Evolutionary conservation across 75 land plant species (phyloP).

Genomic region (Pseudotsuga menziesii): DNA sequence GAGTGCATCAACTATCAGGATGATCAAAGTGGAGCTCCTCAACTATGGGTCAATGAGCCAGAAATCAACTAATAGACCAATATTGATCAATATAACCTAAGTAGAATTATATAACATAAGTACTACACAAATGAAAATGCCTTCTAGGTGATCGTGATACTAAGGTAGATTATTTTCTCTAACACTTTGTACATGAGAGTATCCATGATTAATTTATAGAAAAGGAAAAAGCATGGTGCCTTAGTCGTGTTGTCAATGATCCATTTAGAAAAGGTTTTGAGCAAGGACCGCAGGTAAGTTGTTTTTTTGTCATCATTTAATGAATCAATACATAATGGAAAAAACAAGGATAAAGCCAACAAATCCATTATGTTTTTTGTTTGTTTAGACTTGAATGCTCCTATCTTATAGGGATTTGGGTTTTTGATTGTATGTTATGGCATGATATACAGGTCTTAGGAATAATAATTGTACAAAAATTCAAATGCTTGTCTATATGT

Average conservation of each 20-base stretch:
- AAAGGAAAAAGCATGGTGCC: slow-evolving; percentile 36
- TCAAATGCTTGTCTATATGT: too few relatives aligned
- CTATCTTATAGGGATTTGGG: too few relatives aligned
- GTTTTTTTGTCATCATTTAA: neutral
- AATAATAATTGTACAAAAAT: too few relatives aligned
- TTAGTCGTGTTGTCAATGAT: slow-evolving; percentile 43
- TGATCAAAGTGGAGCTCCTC: too few relatives aligned
- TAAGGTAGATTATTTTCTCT: too few relatives aligned
- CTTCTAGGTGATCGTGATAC: too few relatives aligned
- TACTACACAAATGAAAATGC: too few relatives aligned
- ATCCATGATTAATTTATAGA: slow-evolving; percentile 49
- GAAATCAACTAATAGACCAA: too few relatives aligned
- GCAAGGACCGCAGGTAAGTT: slow-evolving; percentile 46
- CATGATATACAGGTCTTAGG: neutral
- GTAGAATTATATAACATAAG: too few relatives aligned
- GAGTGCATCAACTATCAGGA: too few relatives aligned
- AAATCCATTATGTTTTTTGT: neutral
- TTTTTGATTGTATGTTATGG: neutral
- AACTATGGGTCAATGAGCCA: too few relatives aligned
- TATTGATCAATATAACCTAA: too few relatives aligned
- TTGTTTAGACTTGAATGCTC: neutral
- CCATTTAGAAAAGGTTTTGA: slow-evolving; percentile 43
- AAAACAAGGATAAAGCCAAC: neutral
- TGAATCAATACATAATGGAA: neutral
- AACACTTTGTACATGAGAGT: slow-evolving; percentile 55